Evolutionary conservation across 371 early-diverging fungal species (phyloP).

Genomic region (Coemansia sp.): DNA sequence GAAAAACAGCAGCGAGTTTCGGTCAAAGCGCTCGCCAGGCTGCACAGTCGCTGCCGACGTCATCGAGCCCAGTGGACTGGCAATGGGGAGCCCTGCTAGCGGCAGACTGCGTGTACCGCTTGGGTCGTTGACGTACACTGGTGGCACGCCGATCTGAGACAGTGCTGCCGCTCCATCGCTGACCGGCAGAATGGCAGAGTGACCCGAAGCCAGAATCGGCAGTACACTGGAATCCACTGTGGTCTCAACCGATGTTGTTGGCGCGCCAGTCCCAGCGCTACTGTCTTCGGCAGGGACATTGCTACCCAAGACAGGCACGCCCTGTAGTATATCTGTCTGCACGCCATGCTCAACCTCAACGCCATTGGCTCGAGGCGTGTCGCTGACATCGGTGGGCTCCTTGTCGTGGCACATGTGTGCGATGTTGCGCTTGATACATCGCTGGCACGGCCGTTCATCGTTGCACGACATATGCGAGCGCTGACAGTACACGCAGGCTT

Average conservation of each 20-base stretch:
- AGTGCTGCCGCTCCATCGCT: background rate
- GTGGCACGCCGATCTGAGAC: slow-evolving; percentile 2
- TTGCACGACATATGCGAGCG: slow-evolving; percentile 87
- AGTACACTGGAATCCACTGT: slow-evolving; percentile 7
- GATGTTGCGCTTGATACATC: slow-evolving; percentile 90
- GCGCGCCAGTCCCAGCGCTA: background rate
- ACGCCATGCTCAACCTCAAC: slow-evolving; percentile 1
- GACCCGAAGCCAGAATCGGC: slow-evolving; percentile 12
- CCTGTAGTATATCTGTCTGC: background rate
- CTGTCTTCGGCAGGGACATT: background rate
- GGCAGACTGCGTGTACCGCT: slow-evolving; percentile 10
- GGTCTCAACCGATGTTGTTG: background rate
- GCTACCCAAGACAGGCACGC: slow-evolving; percentile 1
- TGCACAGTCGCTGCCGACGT: background rate
- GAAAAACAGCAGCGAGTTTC: slow-evolving; percentile 30
- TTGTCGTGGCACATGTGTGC: slow-evolving; percentile 90
- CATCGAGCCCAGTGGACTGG: slow-evolving; percentile 6
- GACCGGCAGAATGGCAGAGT: slow-evolving; percentile 3
- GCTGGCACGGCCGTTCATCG: slow-evolving; percentile 85
- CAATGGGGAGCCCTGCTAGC: slow-evolving; percentile 7
- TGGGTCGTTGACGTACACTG: background rate
- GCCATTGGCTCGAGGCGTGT: slow-evolving; percentile 1
- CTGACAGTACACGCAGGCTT: slow-evolving; percentile 78
- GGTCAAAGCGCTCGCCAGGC: slow-evolving; percentile 7
- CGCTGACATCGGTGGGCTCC: slow-evolving; percentile 24